Evolutionary conservation across 345 rosid genomes (phyloP), one percentile per base, ranked within the genome.

Genomic region (Sisymbrium altissimum): DNA sequence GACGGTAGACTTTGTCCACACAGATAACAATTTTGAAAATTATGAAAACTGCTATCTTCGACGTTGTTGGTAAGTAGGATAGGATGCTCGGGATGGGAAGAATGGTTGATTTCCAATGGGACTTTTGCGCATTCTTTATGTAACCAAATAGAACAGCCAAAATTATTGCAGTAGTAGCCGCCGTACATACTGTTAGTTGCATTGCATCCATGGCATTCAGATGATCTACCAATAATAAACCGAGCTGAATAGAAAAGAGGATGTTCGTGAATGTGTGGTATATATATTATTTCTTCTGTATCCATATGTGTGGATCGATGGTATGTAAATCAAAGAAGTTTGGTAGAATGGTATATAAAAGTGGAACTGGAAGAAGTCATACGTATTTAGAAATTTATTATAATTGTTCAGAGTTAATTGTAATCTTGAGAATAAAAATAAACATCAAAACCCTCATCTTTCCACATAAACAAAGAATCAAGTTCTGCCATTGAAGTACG

Each of bases 1-100:
- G 10, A 0, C 0, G 0, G 2, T 1, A 6, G 8, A 13, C 0
- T 1, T 2, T 29, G 2, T 13, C 35, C 35, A 27, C 58, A 27
- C 5, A 53, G 6, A 27, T 53, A 15, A 27, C 58, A 46, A 17
- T 1, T 0, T 8, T 5, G 4, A 9, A 1, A 18, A 0, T 5
- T 4, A 30, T 4, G 33, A 5, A 5, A 1, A 1, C 33, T 30
- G 6, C 6, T 3, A 30, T 30, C 33, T 1, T 30, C 6, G 6
- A 5, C 6, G 33, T 46, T 0, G 25, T 46, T 46, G 18, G 0
- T 18, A 23, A 46, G 52, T 0, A 45, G 21, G 11, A 18, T 11
- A n/a, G 0, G 54, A 18, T 49, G 54, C 4, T 49, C 29, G 3
- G 27, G 54, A 29, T 49, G 54, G 0, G 13, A 19, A 49, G 54